Conservation (phyloP, 257 asterid species). For the Ligustrum vulgare region DNA sequence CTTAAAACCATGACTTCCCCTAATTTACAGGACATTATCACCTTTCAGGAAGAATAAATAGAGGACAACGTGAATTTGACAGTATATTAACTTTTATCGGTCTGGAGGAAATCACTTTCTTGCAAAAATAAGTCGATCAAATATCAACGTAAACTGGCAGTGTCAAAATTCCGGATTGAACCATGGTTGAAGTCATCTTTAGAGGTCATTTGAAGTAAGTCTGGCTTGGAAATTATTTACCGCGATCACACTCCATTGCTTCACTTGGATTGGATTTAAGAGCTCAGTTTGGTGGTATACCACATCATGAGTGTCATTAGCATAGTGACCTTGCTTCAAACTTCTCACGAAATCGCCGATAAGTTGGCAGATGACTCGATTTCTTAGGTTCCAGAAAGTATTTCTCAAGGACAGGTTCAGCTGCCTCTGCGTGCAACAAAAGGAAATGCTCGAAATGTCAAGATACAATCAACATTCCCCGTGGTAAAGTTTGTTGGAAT, state of each 20-base stretch:
- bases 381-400: constrained; percentile 38
- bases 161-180: neutral
- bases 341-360: constrained; percentile 24
- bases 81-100: neutral
- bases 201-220: no score
- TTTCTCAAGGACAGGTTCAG: constrained; percentile 35
- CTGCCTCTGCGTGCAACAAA: constrained; percentile 30
- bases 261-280: no score
- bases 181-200: no score
- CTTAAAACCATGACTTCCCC: no score
- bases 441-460: neutral
- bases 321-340: constrained; percentile 35
- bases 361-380: no score
- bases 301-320: constrained; percentile 34
- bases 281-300: constrained; percentile 39
- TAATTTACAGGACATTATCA: no score
- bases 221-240: neutral
- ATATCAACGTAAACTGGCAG: neutral
- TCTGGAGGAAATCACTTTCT: neutral
- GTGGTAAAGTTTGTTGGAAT: no score
- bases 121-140: neutral
- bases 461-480: neutral
- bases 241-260: neutral
- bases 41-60: neutral
- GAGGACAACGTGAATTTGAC: neutral